Base-by-base conservation (phyloP, 176 grass and related monocot genomes). In the Metroxylon sagu region DNA sequence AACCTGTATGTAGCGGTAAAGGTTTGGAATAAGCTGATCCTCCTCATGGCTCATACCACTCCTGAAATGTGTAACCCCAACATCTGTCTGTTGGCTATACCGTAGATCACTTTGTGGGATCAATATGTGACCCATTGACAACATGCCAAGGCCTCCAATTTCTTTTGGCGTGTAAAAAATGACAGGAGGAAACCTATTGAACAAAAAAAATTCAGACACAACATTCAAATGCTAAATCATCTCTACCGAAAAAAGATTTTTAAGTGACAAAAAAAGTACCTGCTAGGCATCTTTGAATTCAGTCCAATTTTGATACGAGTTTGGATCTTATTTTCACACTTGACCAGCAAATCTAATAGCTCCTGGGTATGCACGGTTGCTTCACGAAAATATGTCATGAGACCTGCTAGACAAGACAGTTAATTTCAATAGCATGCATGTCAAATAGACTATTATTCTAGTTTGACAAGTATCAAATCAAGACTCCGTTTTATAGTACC, bases 321-420 rank as follows among this genome's bases (percentile, higher is more conserved):
- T 65, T 97, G 92, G 54, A 97, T 97, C 84, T 97, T 97, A 78
- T 97, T 97, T 88, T 97, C 92, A 68, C 92, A 97, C 76, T 97
- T 97, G 59, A 97, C 92, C 48, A 97, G 83, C 62, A 97, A 81
- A 88, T 97, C 92, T 60, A 97, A 68, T 49, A 97, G 80, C 63
- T 97, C 92, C 52, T 97, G 92, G 1, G 92, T 97, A 68, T 97
- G 92, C 25, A 97, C 92, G 66, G 92, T 97, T 54, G 92, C 87
- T 85, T 97, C 92, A 62, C 92, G 87, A 59, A 97, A 97, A 74
- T 97, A 97, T 16, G 92, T 97, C 92, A 97, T 97, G 30, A 97
- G 92, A 50, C 92, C 70, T 72, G 35, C 35, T 6, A 43, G 35
- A 43, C 35, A 43, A 43, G 35, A 43, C 35, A 43, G 31, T 35